These are phyloP conservation scores for Micromonas commoda DNA, from an alignment of 139 green algal species.

Conservation along the genomic window DNA sequence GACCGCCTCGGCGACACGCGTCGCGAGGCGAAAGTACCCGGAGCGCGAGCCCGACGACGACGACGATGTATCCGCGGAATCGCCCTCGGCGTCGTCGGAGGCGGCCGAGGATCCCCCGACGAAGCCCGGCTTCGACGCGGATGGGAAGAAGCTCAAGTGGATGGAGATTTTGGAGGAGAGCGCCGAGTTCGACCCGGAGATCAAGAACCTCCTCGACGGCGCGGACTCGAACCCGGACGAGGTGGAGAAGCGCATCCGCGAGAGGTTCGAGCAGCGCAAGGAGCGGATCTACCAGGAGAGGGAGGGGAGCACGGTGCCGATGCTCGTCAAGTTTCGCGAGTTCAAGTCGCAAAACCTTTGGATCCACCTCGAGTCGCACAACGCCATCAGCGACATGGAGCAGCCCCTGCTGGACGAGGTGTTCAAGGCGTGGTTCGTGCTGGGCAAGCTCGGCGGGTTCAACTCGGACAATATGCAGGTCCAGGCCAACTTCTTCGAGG, in stretches of 20 bases:
- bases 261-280: slow-evolving; percentile 16
- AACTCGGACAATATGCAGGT: slow-evolving; percentile 32
- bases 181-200: slow-evolving; percentile 16
- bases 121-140: background rate
- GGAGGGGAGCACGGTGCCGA: slow-evolving; percentile 1
- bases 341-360: slow-evolving; percentile 19
- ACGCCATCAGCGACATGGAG: background rate
- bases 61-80: background rate
- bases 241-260: slow-evolving; percentile 4
- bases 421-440: slow-evolving; percentile 35
- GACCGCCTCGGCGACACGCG: background rate
- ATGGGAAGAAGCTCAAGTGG: background rate
- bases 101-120: background rate
- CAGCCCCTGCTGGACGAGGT: slow-evolving; percentile 16
- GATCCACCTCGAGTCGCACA: slow-evolving; percentile 21
- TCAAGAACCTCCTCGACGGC: slow-evolving; percentile 15
- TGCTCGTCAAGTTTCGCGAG: slow-evolving; percentile 19
- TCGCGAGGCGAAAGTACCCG: background rate
- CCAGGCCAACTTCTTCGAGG: background rate
- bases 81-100: too few relatives aligned
- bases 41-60: background rate
- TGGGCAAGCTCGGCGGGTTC: slow-evolving; percentile 32
- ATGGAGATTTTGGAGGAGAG: slow-evolving; percentile 9
- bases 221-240: background rate
- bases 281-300: slow-evolving; percentile 7